Evolutionary conservation across 768 basidiomycete genomes (phyloP), one percentile per base, ranked within the genome.

Genomic region (Filobasidium wieringae): DNA sequence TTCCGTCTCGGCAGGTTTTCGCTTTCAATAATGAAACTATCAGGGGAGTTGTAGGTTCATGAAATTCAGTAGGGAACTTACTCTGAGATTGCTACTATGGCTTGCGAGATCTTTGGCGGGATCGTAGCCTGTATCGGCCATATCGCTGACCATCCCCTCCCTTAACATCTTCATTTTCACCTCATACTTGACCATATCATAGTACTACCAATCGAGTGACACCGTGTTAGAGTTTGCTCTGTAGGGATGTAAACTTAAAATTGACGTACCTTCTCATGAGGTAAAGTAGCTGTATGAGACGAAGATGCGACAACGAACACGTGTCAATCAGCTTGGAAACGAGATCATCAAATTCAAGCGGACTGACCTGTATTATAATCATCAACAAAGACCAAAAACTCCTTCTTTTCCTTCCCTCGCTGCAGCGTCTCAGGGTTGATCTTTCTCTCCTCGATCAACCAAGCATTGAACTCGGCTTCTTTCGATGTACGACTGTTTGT

Each of bases 371-470:
- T 72, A 57, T 73, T 74, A 57, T 62, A 72, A 55, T 72, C 71
- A 58, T 74, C 68, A 22, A 87, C 81, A 66, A 86, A 92, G 22
- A 79, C 78, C 4, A 81, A 77, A 70, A 92, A 95, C 68, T 90
- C 86, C 65, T 88, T 90, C 74, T 82, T 84, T 59, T 81, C 83
- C 62, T 85, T 84, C 50, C 92, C 88, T 66, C 88, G 91, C 14
- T 84, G 80, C 45, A 90, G 78, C 2, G 84, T 85, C 74, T 93
- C 91, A 0, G 90, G 89, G 68, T 93, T 93, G 64, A 89, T 78
- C 69, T 85, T 87, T 45, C 87, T 82, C 69, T 95, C 91, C 71
- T 95, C 91, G 12, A 95, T 82, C 4, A 93, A 82, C 91, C 91
- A 95, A 2, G 86, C 81, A 53, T 87, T 80, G 72, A 93, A 95